Percentiles rank a stretch among this genome's conserved stretches.
phyloP scores from a whole-genome alignment of 306 rosid genomes.

The Cyclanthera cordifolia region DNA sequence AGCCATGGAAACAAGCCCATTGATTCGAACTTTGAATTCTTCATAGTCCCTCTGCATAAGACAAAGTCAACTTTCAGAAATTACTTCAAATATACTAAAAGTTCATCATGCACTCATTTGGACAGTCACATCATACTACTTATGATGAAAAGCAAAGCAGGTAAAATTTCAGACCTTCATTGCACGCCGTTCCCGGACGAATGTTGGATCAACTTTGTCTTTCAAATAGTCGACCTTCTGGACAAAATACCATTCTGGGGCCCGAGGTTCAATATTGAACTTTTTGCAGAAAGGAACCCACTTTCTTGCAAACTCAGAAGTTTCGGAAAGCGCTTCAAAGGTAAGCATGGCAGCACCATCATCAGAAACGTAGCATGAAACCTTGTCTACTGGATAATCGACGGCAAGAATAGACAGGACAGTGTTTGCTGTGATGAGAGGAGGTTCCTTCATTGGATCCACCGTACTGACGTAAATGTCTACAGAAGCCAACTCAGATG shows the following conservation, averaged over 20 bases:
- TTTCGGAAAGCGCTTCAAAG: slow-evolving; percentile 87
- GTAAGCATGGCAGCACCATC: slow-evolving; percentile 98
- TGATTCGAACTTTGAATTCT: slow-evolving; percentile 79
- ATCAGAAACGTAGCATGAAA: slow-evolving; percentile 84
- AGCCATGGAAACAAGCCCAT: slow-evolving; percentile 68
- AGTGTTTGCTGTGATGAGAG: slow-evolving; percentile 86
- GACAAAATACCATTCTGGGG: slow-evolving; percentile 90
- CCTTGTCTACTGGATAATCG: slow-evolving; percentile 82
- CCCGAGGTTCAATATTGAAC: slow-evolving; percentile 69
- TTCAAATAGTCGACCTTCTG: slow-evolving; percentile 68
- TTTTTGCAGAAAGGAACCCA: slow-evolving; percentile 97
- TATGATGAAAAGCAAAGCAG: not conserved
- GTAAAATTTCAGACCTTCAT: slow-evolving; percentile 48
- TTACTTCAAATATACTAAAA: not conserved
- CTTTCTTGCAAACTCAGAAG: slow-evolving; percentile 87
- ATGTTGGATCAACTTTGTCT: slow-evolving; percentile 68
- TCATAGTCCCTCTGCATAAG: slow-evolving; percentile 73
- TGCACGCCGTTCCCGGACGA: slow-evolving; percentile 73
- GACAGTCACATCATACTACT: not conserved
- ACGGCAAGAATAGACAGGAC: slow-evolving; percentile 85
- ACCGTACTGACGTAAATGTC: slow-evolving; percentile 89
- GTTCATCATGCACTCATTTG: not conserved
- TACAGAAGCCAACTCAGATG: slow-evolving; percentile 57
- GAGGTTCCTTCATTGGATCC: slow-evolving; percentile 90
- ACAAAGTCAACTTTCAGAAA: slow-evolving; percentile 14